Base-by-base conservation (phyloP, 2,329 filamentous ascomycete species). In the Diaporthe sp. region DNA sequence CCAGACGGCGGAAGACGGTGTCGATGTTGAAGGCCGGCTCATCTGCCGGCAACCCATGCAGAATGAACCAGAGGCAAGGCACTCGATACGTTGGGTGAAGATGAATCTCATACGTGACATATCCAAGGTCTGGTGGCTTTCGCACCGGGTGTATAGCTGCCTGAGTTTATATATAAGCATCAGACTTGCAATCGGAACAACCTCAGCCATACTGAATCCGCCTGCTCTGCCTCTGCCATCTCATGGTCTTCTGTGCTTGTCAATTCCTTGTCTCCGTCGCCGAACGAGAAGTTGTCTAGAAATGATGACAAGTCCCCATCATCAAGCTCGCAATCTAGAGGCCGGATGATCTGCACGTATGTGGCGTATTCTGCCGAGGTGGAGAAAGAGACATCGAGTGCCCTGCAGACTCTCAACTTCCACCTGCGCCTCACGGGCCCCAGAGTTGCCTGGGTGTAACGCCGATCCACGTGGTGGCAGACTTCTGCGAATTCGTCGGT, bases 51-150 rank as follows among this genome's bases (percentile, higher is more conserved):
- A 91, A 83, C 75, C 88, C 87, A 77, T 90, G 88, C 78, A 95
- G 83, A 71, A 86, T 90, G 85, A 96, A 95, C 90, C 94, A 96
- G 72, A 96, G 86, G 74, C 94, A 93, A 12, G 94, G 94, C 59
- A 93, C 90, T 75, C 89, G 89, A 83, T 96, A 96, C 73, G 92
- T 94, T 72, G 92, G 90, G 78, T 95, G 94, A 75, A 94, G 87
- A 79, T 94, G 88, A 78, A 96, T 91, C 82, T 95, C 92, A 84
- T 95, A 96, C 75, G 89, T 88, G 77, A 94, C 90, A 78, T 87
- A 85, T 72, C 85, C 84, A 76, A 81, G 81, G 75, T 83, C 83
- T 73, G 80, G 79, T 63, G 76, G 78, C 58, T 79, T 76, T 39
- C 77, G 77, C 25, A 79, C 78, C 68, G 78, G 84, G 39, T 80